Evolutionary conservation across 306 rosid genomes (phyloP), one percentile per base, ranked within the genome.

Genomic region (Trifolium repens): DNA sequence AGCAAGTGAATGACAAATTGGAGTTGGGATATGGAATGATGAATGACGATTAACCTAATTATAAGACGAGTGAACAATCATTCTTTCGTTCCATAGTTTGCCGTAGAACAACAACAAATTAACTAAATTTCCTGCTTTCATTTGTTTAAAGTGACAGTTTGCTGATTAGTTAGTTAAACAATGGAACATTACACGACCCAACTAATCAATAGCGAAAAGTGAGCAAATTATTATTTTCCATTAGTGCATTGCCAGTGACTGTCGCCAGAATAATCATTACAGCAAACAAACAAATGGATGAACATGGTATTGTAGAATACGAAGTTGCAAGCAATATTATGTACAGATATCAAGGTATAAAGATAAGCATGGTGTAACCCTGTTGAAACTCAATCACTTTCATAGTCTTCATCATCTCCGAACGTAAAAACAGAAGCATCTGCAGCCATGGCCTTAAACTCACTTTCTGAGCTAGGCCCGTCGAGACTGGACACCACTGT

Each of bases 391-490:
- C 82, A 91, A 80, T 92, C 99, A 71, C 97, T 96, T 81, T 92
- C 98, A 5, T 86, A 92, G 84, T 96, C 99, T 71, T 96, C 99
- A 0, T 94, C 99, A 30, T 96, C 98, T 57, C 99, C 99, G 26
- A 96, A 96, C 8, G 98, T 81, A 72, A 96, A 92, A 17, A 96
- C 99, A 19, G 99, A 96, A 40, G 99, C 92, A 90, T 96, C 99
- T 27, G 99, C 99, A 8, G 98, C 99, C 98, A 96, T 92, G 71
- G 96, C 98, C 94, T 96, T 96, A 58, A 92, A 96, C 71, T 96
- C 99, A 74, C 99, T 96, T 71, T 88, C 93, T 1, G 93, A 52
- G 79, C 85, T 82, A 54, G 91, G 81, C 59, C 50, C 80, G 69
- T 83, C 91, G 2, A 67, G 15, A 69, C 79, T 69, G 14, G 91